Percentiles rank a stretch among this genome's conserved stretches.
Evolutionary conservation across 352 stramenopile species (phyloP).

Genomic region (Globisporangium spiculum): DNA sequence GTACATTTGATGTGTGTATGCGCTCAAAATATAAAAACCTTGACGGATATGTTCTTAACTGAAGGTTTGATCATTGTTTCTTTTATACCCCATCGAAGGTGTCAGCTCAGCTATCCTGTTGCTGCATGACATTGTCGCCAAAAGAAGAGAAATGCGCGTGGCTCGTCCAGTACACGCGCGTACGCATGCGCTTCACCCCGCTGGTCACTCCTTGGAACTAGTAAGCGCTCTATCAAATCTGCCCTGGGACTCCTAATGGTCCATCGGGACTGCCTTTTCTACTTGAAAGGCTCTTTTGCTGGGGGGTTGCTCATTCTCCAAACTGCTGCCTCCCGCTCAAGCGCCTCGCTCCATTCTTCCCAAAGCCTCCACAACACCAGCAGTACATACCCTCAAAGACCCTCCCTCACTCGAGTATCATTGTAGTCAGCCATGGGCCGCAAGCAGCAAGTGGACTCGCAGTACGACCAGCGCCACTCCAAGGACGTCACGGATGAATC

Average conservation of each 20-base stretch:
- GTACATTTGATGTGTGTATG: not conserved
- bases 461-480: conserved; percentile 41
- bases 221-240: not conserved
- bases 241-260: not conserved
- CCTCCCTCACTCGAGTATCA: not conserved
- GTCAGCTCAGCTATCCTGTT: not conserved
- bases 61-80: not conserved
- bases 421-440: conserved; percentile 7
- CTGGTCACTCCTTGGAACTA: not conserved
- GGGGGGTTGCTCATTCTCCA: not conserved
- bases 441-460: conserved; percentile 4
- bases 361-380: not conserved
- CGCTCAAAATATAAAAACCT: not conserved
- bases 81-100: not conserved
- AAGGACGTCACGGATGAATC: conserved; percentile 42
- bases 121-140: not conserved
- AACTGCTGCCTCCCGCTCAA: not conserved
- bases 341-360: not conserved
- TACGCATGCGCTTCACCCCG: not conserved
- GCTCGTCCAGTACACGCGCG: not conserved
- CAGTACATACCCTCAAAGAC: not conserved
- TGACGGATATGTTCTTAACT: not conserved
- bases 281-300: not conserved
- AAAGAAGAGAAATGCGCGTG: not conserved
- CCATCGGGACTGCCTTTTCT: not conserved